These are phyloP conservation scores for Cladosporium sp. DNA, from an alignment of 2,329 filamentous ascomycete genomes.

Conservation along the genomic window DNA sequence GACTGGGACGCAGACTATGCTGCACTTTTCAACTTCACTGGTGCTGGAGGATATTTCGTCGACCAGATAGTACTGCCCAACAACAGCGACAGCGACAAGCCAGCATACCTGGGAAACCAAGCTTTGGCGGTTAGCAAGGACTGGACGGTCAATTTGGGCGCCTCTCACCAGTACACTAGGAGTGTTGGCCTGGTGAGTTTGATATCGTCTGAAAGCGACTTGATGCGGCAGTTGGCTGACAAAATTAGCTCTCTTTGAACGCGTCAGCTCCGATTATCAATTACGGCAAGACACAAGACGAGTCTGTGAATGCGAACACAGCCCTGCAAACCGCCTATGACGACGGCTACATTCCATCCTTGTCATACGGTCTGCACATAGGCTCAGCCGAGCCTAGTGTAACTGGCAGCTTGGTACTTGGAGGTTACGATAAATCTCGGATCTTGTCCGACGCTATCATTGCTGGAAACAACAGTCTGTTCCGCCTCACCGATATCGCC, in stretches of 20 bases:
- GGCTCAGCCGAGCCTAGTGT: conserved; percentile 15
- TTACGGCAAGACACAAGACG: background rate
- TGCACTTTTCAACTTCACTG: conserved; percentile 13
- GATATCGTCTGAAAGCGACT: background rate
- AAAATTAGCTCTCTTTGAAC: conserved; percentile 15
- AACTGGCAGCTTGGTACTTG: conserved; percentile 15
- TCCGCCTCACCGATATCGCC: conserved; percentile 37
- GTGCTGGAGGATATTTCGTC: conserved; percentile 8
- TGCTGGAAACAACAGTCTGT: conserved; percentile 11
- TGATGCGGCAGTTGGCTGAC: background rate
- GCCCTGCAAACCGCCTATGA: conserved; percentile 14
- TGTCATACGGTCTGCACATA: conserved; percentile 18
- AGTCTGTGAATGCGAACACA: conserved; percentile 2
- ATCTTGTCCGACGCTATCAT: conserved; percentile 12
- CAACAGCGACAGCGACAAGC: background rate
- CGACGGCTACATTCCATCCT: conserved; percentile 13
- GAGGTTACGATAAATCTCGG: conserved; percentile 20
- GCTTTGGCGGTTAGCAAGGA: conserved; percentile 11
- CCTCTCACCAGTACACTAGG: conserved; percentile 11
- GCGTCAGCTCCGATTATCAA: conserved; percentile 6
- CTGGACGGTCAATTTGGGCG: conserved; percentile 11
- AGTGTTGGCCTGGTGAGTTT: conserved; percentile 15
- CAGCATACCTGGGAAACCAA: background rate
- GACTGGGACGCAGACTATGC: conserved; percentile 14
- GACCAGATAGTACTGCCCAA: conserved; percentile 9